Evolutionary conservation across 1,284 basidiomycete species (phyloP).

Genomic region (Puccinia triticina): DNA sequence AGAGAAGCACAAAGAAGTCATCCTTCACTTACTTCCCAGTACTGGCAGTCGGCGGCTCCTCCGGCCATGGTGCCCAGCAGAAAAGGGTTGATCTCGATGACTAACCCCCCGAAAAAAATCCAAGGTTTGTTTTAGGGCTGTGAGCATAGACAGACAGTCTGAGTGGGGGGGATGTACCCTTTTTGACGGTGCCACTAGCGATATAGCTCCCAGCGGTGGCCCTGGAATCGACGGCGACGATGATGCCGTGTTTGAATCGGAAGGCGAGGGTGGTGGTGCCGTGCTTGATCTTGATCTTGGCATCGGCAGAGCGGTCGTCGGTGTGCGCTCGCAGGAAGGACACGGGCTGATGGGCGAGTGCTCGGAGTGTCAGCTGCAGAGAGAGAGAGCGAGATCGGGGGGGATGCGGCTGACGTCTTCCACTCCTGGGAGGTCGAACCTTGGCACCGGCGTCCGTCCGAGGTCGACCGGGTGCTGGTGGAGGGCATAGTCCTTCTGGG

Average conservation of each 20-base stretch:
- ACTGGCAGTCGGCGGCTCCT: constrained; percentile 92
- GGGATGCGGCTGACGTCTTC: constrained; percentile 36
- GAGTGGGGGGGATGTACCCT: constrained; percentile 5
- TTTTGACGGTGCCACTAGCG: constrained; percentile 65
- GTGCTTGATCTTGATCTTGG: constrained; percentile 91
- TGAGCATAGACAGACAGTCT: background rate
- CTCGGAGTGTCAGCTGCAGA: too few species aligned
- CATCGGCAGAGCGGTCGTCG: constrained; percentile 73
- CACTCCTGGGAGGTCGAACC: constrained; percentile 44
- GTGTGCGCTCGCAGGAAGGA: constrained; percentile 86
- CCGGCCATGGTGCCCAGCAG: constrained; percentile 98
- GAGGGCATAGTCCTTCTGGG: constrained; percentile 37
- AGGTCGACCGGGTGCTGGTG: background rate
- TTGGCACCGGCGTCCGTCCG: constrained; percentile 30
- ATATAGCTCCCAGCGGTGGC: constrained; percentile 97
- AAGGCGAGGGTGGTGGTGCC: constrained; percentile 99
- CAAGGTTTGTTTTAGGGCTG: too few species aligned
- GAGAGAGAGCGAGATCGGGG: background rate
- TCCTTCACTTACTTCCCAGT: constrained; percentile 72
- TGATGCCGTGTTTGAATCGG: constrained; percentile 93
- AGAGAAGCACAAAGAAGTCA: too few species aligned
- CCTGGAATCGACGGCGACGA: constrained; percentile 95
- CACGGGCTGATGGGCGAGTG: constrained; percentile 68
- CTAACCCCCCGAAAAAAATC: constrained; percentile 58
- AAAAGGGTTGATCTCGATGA: constrained; percentile 99